Base-by-base conservation (phyloP, 2,329 filamentous ascomycete species). In the Colletotrichum trifolii region DNA sequence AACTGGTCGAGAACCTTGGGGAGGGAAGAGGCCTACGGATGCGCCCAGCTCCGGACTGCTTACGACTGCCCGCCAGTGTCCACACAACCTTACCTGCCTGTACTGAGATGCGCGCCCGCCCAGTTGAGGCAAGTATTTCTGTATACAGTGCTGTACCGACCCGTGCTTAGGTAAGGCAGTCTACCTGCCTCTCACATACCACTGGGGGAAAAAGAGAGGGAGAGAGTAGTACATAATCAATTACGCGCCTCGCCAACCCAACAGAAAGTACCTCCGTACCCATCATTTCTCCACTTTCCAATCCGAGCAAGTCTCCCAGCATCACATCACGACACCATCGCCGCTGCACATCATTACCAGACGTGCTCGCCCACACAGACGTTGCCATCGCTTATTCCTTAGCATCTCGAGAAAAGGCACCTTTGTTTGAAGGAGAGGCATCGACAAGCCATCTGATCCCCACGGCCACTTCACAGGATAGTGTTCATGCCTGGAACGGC, bases 1-100 rank as follows among this genome's bases (percentile, higher is more conserved):
- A 62, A 65, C 62, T 65, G 60, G 34, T 33, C 46, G 46, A 55
- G 57, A 65, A 62, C 62, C 52, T 65, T 65, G 62, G 40, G 50
- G 57, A 65, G 62, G 62, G 62, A 65, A 62, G 46, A 52, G 39
- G 62, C 40, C 40, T 34, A 52, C 62, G 62, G 62, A 65, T 56
- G 34, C 25, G 34, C 34, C n/a, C 58, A 47, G 58, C 62, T 65
- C 62, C 62, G 62, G 56, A 46, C 53, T 17, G 61, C 40, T 64
- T 43, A 64, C 61, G 61, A 60, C 61, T 43, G 11, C 52, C 40
- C 42, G 50, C 50, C 35, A 49, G 10, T 52, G 13, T 38, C 34
- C 48, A 17, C 35, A 25, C 4, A 25, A 25, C 25, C 25, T 25
- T 25, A 2, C 25, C 4, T 25, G 4, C 25, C 4, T 25, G 25